A percentile compares a stretch with the other conserved stretches of the same genome.
phyloP scores from a whole-genome alignment of 2,329 filamentous ascomycete species.

The Monilinia fructigena region DNA sequence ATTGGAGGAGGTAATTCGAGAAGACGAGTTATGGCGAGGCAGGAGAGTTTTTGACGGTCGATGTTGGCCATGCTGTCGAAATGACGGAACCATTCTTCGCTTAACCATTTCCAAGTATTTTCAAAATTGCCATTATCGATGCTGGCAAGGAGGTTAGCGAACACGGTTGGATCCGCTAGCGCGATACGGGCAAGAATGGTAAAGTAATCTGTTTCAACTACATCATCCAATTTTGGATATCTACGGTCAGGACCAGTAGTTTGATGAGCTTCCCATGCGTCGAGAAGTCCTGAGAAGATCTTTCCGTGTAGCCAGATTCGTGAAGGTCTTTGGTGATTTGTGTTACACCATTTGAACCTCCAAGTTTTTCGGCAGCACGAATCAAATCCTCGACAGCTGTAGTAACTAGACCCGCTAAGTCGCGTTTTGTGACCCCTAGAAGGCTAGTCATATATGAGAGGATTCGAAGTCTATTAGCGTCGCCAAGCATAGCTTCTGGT shows the following conservation, averaged over 20 bases:
- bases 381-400: conserved; percentile 65
- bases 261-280: conserved; percentile 71
- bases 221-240: conserved; percentile 65
- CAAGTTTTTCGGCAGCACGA: conserved; percentile 59
- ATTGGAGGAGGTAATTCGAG: conserved; percentile 60
- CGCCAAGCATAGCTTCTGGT: conserved; percentile 62
- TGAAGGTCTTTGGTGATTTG: conserved; percentile 66
- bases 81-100: conserved; percentile 64
- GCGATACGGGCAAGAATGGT: conserved; percentile 76
- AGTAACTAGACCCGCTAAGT: conserved; percentile 57
- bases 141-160: conserved; percentile 57
- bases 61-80: conserved; percentile 66
- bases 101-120: conserved; percentile 59
- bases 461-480: conserved; percentile 52
- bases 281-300: conserved; percentile 64
- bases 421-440: conserved; percentile 54
- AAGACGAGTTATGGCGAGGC: conserved; percentile 69
- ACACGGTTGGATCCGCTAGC: conserved; percentile 68
- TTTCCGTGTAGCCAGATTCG: conserved; percentile 59
- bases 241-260: conserved; percentile 77
- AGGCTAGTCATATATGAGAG: conserved; percentile 51
- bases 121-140: conserved; percentile 42
- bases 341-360: conserved; percentile 58
- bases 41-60: conserved; percentile 67
- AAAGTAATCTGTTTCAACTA: conserved; percentile 83